These are phyloP conservation scores for Hibiscus syriacus DNA, from an alignment of 345 rosid species.

Conservation along the genomic window DNA sequence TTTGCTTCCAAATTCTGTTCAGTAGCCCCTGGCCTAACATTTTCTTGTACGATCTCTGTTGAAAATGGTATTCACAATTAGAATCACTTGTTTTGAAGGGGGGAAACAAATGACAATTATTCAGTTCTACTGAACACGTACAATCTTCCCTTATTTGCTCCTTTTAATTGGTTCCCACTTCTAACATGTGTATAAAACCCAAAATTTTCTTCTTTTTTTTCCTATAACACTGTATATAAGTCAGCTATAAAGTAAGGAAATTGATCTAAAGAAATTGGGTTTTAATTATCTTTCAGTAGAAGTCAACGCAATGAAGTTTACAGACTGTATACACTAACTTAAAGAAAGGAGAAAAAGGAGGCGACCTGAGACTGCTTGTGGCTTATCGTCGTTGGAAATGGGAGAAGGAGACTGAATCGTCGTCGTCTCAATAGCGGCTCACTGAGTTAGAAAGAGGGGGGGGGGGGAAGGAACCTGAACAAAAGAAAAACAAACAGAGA, in stretches of 20 bases:
- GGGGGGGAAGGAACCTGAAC: not conserved
- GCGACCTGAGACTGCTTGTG: conserved; percentile 25
- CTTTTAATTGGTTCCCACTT: not conserved
- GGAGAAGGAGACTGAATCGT: conserved; percentile 27
- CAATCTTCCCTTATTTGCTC: not conserved
- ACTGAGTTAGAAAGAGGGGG: conserved; percentile 10
- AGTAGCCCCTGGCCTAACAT: no score
- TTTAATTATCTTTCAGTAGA: not conserved
- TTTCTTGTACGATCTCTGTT: conserved; percentile 36
- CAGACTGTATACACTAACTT: not conserved
- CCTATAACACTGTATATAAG: no score
- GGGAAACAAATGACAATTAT: not conserved
- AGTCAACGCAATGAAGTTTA: not conserved
- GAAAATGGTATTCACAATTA: conserved; percentile 9
- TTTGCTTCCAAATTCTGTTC: conserved; percentile 11
- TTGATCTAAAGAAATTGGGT: not conserved
- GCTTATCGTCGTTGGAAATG: conserved; percentile 16
- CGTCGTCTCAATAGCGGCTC: conserved; percentile 20
- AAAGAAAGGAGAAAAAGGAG: not conserved
- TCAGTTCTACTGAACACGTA: not conserved
- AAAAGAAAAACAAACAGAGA: no score
- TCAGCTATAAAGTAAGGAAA: not conserved
- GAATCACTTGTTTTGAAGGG: not conserved
- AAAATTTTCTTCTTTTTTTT: no score
- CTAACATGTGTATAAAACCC: no score